Base-by-base conservation (phyloP, 129 eudicot species). In the Tagetes patula region DNA sequence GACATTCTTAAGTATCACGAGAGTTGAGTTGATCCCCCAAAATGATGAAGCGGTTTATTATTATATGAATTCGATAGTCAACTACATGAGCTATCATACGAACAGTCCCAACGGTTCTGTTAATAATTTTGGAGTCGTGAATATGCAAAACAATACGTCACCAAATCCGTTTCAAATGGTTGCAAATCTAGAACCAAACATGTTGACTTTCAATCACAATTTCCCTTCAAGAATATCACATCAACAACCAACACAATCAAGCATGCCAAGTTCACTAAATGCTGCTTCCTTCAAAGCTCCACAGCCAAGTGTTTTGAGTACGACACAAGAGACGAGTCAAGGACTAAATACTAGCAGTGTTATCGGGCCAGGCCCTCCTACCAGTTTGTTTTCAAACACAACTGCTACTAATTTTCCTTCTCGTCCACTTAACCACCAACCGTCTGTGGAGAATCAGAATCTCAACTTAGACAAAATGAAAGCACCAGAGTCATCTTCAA, bases 391-490 rank as follows among this genome's bases (percentile, higher is more conserved):
- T 39, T 30, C 53, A 13, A 62, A 56, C 34, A 63, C 78, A 55
- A 66, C 64, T 31, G 31, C 39, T 46, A 38, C 62, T 53, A 73
- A 65, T 27, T 73, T 73, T 46, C 55, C 78, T 58, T 56, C 74
- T 67, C 63, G 43, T 9, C 52, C 64, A 30, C 55, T 60, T 32
- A 65, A 54, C 45, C 42, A 72, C 53, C 77, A 78, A 71, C 77
- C 36, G 0, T 38, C 77, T n/a, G 41, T 10, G 30, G 42, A 13
- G 32, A 69, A 69, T 34, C 78, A 36, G 68, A 79, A 47, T 11
- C 10, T 56, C 11, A 53, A 54, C 30, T 39, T 48, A 10, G 84
- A 75, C 2, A 80, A 60, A 50, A 8, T 69, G 84, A 80, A 69
- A 27, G 76, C 71, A 27, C 47, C 78, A 3, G 34, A 8, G 38